These are phyloP conservation scores for Aspergillus fijiensis DNA, from an alignment of 2,329 filamentous ascomycete species.

Conservation along the genomic window DNA sequence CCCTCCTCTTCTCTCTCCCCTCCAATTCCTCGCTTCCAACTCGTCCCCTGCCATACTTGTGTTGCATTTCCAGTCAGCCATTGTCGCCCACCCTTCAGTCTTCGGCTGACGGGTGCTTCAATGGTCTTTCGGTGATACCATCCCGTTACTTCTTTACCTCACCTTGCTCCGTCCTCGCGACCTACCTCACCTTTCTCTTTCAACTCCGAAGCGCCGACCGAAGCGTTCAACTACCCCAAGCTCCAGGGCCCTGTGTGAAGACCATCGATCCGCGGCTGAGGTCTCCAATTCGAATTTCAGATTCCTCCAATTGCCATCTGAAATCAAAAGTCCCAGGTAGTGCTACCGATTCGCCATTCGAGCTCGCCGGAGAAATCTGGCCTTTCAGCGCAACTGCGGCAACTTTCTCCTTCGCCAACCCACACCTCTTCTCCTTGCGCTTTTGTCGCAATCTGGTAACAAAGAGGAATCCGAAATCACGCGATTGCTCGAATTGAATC, in stretches of 20 bases:
- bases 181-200: background rate
- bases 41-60: background rate
- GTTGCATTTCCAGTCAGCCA: background rate
- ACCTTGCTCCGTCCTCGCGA: conserved; percentile 2
- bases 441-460: conserved; percentile 15
- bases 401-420: conserved; percentile 14
- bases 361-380: conserved; percentile 20
- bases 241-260: conserved; percentile 4
- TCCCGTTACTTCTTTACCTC: conserved; percentile 8
- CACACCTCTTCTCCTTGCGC: conserved; percentile 8
- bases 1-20: conserved; percentile 2
- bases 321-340: background rate
- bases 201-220: conserved; percentile 7
- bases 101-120: conserved; percentile 17
- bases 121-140: conserved; percentile 20
- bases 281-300: background rate
- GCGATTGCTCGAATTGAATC: conserved; percentile 8
- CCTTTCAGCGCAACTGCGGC: conserved; percentile 18
- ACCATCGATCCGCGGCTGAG: background rate
- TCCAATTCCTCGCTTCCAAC: background rate
- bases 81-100: conserved; percentile 8
- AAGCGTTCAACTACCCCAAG: background rate
- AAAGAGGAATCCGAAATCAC: conserved; percentile 10
- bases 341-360: conserved; percentile 7
- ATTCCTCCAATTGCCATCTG: background rate